Evolutionary conservation across 495 filamentous ascomycete genomes (phyloP), one percentile per base, ranked within the genome.

Genomic region (Podospora bellae-mahoneyi): DNA sequence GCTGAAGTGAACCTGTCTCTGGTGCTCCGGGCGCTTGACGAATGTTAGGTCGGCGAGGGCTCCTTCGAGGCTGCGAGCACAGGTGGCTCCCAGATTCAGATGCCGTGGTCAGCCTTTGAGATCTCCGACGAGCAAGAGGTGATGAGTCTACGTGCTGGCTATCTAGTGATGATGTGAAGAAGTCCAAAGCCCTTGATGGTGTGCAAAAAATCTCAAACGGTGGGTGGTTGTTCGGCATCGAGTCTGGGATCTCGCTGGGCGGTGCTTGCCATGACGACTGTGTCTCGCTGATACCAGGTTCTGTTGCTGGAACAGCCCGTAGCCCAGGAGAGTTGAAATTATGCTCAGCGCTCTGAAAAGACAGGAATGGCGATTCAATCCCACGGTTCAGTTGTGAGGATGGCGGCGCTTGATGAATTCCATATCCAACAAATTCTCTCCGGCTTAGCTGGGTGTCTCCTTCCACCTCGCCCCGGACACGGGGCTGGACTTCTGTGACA

Each of bases 341-440:
- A 62, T 84, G 73, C 18, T 77, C 68, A 1, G 77, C 83, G 55
- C 81, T 82, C 19, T 66, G 67, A 66, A 85, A 85, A 0, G 83
- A 85, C 5, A 82, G 71, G 18, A 77, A 57, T 0, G 78, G 75
- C 2, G 79, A 79, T 5, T 72, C 62, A 10, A 78, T 62, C 26
- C 60, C 39, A 6, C 58, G 53, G 4, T n/a, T 73, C 13, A 39
- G 59, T 26, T 23, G 56, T 9, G 30, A 39, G 30, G 55, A 18
- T 0, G 9, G 61, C 10, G 69, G 5, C 0, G 9, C 58, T 13
- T 71, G 5, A 1, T 19, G 15, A 13, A 58, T 48, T 6, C 39
- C 39, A 18, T 13, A 48, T 48, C 39, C 39, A 16, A 48, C 39
- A 48, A 48, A 16, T 18, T 28, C 59, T 30, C 1, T 18, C 30